Evolutionary conservation across 2,329 filamentous ascomycete species (phyloP).

Genomic region (Neofusicoccum laricinum): DNA sequence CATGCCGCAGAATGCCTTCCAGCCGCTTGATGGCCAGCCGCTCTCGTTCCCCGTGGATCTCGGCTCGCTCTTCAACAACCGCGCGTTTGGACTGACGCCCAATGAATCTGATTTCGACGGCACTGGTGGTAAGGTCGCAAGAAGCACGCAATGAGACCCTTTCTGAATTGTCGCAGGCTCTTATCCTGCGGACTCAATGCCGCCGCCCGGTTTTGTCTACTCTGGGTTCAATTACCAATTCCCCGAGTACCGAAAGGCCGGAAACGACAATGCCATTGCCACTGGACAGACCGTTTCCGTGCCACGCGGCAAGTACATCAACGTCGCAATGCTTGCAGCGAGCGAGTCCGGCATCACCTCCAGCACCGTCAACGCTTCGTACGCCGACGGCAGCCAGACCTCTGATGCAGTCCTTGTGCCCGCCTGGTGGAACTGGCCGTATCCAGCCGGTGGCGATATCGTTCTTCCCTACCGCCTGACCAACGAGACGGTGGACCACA

Average conservation of each 20-base stretch:
- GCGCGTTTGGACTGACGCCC: slow-evolving; percentile 18
- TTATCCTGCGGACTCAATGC: slow-evolving; percentile 38
- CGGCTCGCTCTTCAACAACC: slow-evolving; percentile 15
- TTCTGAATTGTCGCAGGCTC: background rate
- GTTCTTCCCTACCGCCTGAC: slow-evolving; percentile 40
- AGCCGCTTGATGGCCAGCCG: slow-evolving; percentile 16
- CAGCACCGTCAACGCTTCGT: slow-evolving; percentile 37
- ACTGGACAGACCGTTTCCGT: slow-evolving; percentile 35
- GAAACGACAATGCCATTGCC: slow-evolving; percentile 38
- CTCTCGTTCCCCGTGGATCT: slow-evolving; percentile 17
- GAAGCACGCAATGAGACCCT: background rate
- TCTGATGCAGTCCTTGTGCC: slow-evolving; percentile 34
- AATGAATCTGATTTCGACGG: slow-evolving; percentile 19
- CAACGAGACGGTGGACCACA: slow-evolving; percentile 36
- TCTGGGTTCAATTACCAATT: slow-evolving; percentile 37
- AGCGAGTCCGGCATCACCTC: slow-evolving; percentile 38
- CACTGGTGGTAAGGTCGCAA: background rate
- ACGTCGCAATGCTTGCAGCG: slow-evolving; percentile 40
- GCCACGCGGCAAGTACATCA: slow-evolving; percentile 34
- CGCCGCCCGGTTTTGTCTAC: slow-evolving; percentile 35
- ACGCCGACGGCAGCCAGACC: slow-evolving; percentile 35
- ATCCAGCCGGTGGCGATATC: slow-evolving; percentile 41
- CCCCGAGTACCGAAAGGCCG: slow-evolving; percentile 30
- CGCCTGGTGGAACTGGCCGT: slow-evolving; percentile 41
- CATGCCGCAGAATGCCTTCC: slow-evolving; percentile 21